Evolutionary conservation across 208 protist species (phyloP), one percentile per base, ranked within the genome.

Genomic region (Leishmania gerbilli): DNA sequence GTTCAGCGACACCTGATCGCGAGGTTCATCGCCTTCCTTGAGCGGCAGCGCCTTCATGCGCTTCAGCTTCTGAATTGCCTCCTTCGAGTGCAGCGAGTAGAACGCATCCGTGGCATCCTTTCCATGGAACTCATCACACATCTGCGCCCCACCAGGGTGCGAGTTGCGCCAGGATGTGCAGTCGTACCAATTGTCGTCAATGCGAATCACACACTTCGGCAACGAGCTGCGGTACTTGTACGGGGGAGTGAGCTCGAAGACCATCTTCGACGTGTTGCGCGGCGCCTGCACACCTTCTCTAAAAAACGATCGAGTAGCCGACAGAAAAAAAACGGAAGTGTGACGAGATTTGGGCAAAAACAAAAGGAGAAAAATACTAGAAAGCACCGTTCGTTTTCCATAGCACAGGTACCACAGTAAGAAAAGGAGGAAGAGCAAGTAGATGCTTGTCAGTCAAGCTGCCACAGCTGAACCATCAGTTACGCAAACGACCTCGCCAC

Each of bases 161-260:
- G 88, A 90, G 68, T 90, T 88, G 65, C 92, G 85, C 89, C 90
- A 96, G n/a, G 89, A 81, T 3, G 92, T 94, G 77, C 88, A 91
- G 85, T 96, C 92, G 75, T 96, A 96, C 92, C 90, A 94, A 72
- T 84, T 92, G 77, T 96, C 91, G 69, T 84, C 90, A 56, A 96
- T 91, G 47, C 92, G 91, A 53, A 96, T 88, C 47, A 96, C 80
- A 76, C 91, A 96, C 89, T 93, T 96, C 69, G 92, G 89, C 64
- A 92, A 64, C 45, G 88, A 84, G 55, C 87, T 93, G 74, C 88
- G 75, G 87, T 96, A 96, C 71, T 76, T 81, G 72, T 93, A 86
- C 31, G 86, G 87, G 13, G 84, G 74, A 58, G 82, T 91, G 56
- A 94, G 86, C 67, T 89, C 83, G 80, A 92, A 96, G 55, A 86